These are phyloP conservation scores for Daldinia eschscholtzii DNA, from an alignment of 2,329 filamentous ascomycete genomes.

Conservation along the genomic window DNA sequence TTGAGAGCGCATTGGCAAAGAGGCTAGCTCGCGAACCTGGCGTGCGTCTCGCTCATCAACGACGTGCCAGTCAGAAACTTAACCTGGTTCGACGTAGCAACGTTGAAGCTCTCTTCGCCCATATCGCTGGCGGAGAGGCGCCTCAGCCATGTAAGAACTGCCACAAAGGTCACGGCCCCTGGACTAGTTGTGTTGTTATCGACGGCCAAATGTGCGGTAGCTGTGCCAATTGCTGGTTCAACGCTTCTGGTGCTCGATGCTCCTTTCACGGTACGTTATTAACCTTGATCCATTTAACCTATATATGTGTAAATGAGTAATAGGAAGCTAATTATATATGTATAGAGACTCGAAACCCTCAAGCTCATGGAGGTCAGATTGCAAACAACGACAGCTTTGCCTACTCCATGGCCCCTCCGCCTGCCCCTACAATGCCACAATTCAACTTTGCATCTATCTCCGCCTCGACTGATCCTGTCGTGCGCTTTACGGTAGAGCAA, in stretches of 20 bases:
- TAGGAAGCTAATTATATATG: constrained; percentile 17
- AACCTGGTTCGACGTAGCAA: constrained; percentile 71
- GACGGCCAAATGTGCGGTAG: constrained; percentile 72
- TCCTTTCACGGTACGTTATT: constrained; percentile 68
- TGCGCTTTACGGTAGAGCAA: constrained; percentile 60
- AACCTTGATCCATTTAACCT: neutral
- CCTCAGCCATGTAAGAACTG: constrained; percentile 69
- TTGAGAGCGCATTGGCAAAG: constrained; percentile 68
- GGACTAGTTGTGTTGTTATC: constrained; percentile 70
- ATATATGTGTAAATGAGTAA: too few relatives aligned
- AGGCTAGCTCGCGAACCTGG: constrained; percentile 64
- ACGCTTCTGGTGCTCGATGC: constrained; percentile 70
- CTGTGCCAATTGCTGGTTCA: constrained; percentile 74
- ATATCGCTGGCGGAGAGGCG: constrained; percentile 65
- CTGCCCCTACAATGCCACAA: constrained; percentile 50
- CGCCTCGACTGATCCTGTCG: constrained; percentile 55
- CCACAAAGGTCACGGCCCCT: constrained; percentile 70
- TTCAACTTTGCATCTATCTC: constrained; percentile 52
- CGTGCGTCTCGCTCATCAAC: constrained; percentile 64
- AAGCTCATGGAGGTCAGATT: constrained; percentile 52
- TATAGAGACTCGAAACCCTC: constrained; percentile 61
- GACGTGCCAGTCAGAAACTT: constrained; percentile 65
- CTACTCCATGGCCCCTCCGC: constrained; percentile 49
- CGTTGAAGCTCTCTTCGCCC: constrained; percentile 69
- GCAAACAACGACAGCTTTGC: constrained; percentile 49